These are phyloP conservation scores for Castanea crenata DNA, from an alignment of 306 rosid species.

Conservation along the genomic window DNA sequence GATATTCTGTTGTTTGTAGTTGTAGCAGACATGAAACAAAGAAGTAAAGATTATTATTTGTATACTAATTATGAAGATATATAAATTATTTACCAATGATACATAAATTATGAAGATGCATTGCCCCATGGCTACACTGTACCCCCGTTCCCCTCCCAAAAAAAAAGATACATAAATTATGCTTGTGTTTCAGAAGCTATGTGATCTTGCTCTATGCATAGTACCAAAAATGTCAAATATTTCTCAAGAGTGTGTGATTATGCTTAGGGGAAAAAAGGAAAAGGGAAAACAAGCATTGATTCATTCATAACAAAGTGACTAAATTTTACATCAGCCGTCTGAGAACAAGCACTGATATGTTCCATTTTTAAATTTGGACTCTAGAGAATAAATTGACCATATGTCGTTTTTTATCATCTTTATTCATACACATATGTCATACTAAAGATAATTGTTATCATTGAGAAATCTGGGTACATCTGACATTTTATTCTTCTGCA, in stretches of 20 bases:
- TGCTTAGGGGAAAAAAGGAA: not conserved
- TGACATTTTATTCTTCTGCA: not conserved
- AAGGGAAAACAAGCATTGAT: not conserved
- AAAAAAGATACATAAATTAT: not conserved
- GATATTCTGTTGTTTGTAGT: not conserved
- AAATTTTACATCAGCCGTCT: too few species aligned
- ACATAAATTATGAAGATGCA: not conserved
- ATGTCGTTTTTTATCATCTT: not conserved
- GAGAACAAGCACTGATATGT: not conserved
- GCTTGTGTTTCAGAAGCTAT: not conserved
- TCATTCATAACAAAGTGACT: too few species aligned
- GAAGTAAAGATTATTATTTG: not conserved
- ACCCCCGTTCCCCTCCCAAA: too few species aligned
- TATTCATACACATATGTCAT: not conserved
- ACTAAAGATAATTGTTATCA: not conserved
- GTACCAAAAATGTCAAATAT: not conserved
- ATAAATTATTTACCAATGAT: not conserved
- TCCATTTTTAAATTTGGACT: too few species aligned
- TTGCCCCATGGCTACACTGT: too few species aligned
- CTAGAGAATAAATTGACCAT: too few species aligned
- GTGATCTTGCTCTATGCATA: not conserved
- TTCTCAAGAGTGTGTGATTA: not conserved
- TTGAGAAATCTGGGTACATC: conserved; percentile 4
- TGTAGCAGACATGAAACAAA: not conserved
- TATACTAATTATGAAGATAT: not conserved